Evolutionary conservation across 2,329 filamentous ascomycete species (phyloP).

Genomic region (Metarhizium brunneum): DNA sequence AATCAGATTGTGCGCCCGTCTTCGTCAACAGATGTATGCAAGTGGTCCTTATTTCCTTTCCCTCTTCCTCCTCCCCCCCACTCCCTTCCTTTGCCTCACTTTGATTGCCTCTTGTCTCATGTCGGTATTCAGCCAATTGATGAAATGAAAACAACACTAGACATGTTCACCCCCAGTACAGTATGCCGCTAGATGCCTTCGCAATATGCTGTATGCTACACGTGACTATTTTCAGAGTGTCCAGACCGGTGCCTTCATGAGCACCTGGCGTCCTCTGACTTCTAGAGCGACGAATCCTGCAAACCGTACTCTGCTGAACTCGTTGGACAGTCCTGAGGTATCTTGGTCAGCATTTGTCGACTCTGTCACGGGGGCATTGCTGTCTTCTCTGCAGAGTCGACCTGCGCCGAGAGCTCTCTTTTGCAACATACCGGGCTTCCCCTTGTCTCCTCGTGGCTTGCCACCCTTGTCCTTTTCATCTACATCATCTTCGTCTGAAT

Average conservation of each 20-base stretch:
- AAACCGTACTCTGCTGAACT: slow-evolving; percentile 55
- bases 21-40: not conserved
- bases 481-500: slow-evolving; percentile 29
- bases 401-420: slow-evolving; percentile 3
- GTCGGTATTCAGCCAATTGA: not conserved
- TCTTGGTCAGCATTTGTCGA: slow-evolving; percentile 29
- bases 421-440: slow-evolving; percentile 36
- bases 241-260: slow-evolving; percentile 71
- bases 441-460: slow-evolving; percentile 32
- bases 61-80: not conserved
- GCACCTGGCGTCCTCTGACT: slow-evolving; percentile 64
- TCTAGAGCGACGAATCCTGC: slow-evolving; percentile 68
- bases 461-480: slow-evolving; percentile 35
- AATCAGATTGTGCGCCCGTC: not conserved
- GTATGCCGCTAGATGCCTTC: not conserved
- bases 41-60: not conserved
- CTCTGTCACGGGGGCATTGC: slow-evolving; percentile 19
- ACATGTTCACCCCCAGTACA: not conserved
- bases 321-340: slow-evolving; percentile 32
- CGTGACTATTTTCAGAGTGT: slow-evolving; percentile 25
- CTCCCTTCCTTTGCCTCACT: not conserved
- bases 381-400: slow-evolving; percentile 9
- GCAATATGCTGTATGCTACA: not conserved
- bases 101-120: not conserved
- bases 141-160: not conserved